Conservation (phyloP, 2,329 filamentous ascomycete genomes). For the Metarhizium robertsii region DNA sequence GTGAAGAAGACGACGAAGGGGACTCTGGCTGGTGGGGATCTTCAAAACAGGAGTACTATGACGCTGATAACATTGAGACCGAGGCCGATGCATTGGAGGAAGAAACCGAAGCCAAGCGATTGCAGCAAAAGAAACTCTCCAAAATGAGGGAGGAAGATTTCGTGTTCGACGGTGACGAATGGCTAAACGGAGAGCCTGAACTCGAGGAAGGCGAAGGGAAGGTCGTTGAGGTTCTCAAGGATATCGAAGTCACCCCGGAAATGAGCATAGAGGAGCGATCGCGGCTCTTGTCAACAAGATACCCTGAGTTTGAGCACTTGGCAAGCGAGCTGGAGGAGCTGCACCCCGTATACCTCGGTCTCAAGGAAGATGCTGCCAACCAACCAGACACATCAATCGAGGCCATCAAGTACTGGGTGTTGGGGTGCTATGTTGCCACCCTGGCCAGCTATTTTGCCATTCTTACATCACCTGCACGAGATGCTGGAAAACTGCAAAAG, state of each 20-base stretch:
- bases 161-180: conserved; percentile 82
- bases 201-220: conserved; percentile 45
- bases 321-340: conserved; percentile 71
- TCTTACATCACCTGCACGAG: conserved; percentile 68
- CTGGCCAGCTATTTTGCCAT: conserved; percentile 93
- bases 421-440: conserved; percentile 78
- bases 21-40: conserved; percentile 75
- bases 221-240: conserved; percentile 81
- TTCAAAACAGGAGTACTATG: conserved; percentile 84
- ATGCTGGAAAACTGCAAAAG: conserved; percentile 41
- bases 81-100: conserved; percentile 72
- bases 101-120: conserved; percentile 76
- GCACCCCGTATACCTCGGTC: conserved; percentile 52
- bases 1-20: conserved; percentile 42
- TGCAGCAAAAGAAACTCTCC: conserved; percentile 85
- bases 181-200: conserved; percentile 52
- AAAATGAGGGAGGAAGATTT: conserved; percentile 90
- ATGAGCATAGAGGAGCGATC: conserved; percentile 68
- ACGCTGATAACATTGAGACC: conserved; percentile 65
- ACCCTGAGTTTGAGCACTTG: conserved; percentile 86
- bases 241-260: conserved; percentile 69
- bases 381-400: conserved; percentile 44
- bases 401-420: conserved; percentile 65
- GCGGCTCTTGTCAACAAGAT: conserved; percentile 67
- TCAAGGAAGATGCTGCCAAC: conserved; percentile 48